Evolutionary conservation across 2,329 filamentous ascomycete genomes (phyloP).

Genomic region (Colletotrichum spinosum): DNA sequence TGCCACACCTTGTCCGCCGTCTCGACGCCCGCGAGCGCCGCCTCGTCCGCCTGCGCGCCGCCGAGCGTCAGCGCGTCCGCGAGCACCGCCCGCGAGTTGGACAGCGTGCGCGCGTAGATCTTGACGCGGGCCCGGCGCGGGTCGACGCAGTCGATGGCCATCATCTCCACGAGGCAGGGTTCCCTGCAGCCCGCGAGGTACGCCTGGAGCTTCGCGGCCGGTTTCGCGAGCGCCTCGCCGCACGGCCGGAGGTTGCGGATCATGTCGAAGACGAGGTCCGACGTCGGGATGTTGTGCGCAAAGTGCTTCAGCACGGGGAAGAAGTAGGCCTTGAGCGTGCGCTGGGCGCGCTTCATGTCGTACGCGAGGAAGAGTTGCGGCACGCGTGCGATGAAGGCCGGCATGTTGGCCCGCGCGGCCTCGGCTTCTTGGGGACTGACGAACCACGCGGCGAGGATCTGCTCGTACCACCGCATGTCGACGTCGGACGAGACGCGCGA

Average conservation of each 20-base stretch:
- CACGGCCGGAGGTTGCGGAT: conserved; percentile 38
- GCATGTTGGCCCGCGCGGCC: conserved; percentile 6
- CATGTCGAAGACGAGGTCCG: conserved; percentile 39
- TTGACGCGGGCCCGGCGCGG: conserved; percentile 41
- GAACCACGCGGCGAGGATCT: conserved; percentile 22
- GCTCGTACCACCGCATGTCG: conserved; percentile 32
- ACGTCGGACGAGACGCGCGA: conserved; percentile 23
- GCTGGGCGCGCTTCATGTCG: conserved; percentile 39
- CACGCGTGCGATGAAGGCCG: conserved; percentile 25
- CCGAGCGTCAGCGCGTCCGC: conserved; percentile 41
- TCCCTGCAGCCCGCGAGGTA: conserved; percentile 35
- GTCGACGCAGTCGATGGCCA: conserved; percentile 42
- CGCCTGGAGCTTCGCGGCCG: conserved; percentile 35
- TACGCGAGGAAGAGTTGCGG: conserved; percentile 41
- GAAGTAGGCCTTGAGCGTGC: conserved; percentile 40
- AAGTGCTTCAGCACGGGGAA: conserved; percentile 41
- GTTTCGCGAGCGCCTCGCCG: conserved; percentile 27
- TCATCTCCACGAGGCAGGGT: conserved; percentile 39
- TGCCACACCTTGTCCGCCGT: conserved; percentile 41
- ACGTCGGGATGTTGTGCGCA: conserved; percentile 36
- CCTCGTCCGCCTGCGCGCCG: conserved; percentile 40
- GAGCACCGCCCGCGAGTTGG: conserved; percentile 39
- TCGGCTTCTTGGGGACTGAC: conserved; percentile 19
- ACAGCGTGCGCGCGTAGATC: conserved; percentile 39
- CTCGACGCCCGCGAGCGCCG: conserved; percentile 37